Evolutionary conservation across 257 asterid species (phyloP).

Genomic region (Primulina eburnea): DNA sequence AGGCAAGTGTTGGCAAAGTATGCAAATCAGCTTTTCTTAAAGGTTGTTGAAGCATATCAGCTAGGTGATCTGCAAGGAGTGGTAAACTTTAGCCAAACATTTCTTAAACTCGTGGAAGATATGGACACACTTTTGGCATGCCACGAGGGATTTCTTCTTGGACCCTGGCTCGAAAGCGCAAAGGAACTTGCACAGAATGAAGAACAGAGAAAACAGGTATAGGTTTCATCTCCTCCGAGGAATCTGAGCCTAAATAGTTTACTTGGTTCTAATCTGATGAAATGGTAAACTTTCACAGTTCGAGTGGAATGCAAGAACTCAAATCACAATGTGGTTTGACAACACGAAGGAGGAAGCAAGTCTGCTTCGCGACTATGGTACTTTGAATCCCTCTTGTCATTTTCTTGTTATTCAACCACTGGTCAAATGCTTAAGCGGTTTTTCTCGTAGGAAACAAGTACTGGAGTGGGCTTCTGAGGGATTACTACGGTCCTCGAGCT

Average conservation of each 20-base stretch:
- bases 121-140: slow-evolving; percentile 65
- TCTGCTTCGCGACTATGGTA: slow-evolving; percentile 85
- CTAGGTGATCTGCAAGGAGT: slow-evolving; percentile 47
- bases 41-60: slow-evolving; percentile 56
- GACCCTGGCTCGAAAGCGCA: slow-evolving; percentile 80
- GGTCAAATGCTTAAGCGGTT: background rate
- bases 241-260: background rate
- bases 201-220: slow-evolving; percentile 67
- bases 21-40: slow-evolving; percentile 55
- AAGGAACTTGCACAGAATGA: slow-evolving; percentile 60
- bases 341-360: slow-evolving; percentile 75
- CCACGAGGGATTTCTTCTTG: slow-evolving; percentile 79
- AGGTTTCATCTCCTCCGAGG: background rate
- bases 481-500: slow-evolving; percentile 76
- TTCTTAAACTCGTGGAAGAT: slow-evolving; percentile 62
- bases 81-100: slow-evolving; percentile 44
- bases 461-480: slow-evolving; percentile 76
- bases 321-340: slow-evolving; percentile 92
- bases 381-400: background rate
- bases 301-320: slow-evolving; percentile 93
- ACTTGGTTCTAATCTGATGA: slow-evolving; percentile 1
- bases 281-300: slow-evolving; percentile 39
- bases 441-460: slow-evolving; percentile 64
- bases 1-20: slow-evolving; percentile 76
- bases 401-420: background rate